Base-by-base conservation (phyloP, 225 moss, liverwort and hornwort species). In the Asterella californica region DNA sequence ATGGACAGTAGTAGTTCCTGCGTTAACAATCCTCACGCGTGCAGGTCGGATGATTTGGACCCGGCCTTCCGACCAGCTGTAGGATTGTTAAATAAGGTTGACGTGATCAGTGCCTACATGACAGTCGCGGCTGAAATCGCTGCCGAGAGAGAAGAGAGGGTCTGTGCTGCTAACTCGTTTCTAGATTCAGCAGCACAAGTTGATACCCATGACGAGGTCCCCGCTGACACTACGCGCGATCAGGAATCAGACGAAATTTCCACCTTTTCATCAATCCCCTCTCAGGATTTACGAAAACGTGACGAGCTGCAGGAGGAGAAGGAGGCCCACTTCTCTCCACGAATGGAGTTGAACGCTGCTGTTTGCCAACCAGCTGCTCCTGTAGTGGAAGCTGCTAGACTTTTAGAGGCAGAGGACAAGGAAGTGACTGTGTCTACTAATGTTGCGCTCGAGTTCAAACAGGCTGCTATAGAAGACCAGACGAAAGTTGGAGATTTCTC, bases 61-160 rank as follows among this genome's bases (percentile, higher is more conserved):
- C 32, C 50, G 4, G 15, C 82, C 33, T 77, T 71, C 57, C 47
- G 30, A 0, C 76, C 62, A 9, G 24, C 17, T 6, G 52, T 45
- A 9, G 78, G 62, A 38, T 37, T 24, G 12, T 25, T 79, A 32
- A 46, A 19, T 5, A 24, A 57, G 42, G 79, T 62, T 15, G 83
- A 79, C 0, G 47, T 50, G 10, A 6, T 75, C 4, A 74, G 68
- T 15, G 69, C 55, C 19, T 79, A 69, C 75, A 48, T 83, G 68
- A 79, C 59, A 30, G 69, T 59, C 18, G 83, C 78, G 21, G 76
- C 54, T n/a, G 76, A 76, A 59, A 71, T 70, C 15, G 48, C 69
- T 34, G 33, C 62, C 0, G 47, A 42, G 42, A 37, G 46, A 30
- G 79, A 53, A 2, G 52, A 54, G 17, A 30, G 53, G 52, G 52